These are phyloP conservation scores for Xylaria sp. DNA, from an alignment of 2,329 filamentous ascomycete genomes.

Conservation along the genomic window DNA sequence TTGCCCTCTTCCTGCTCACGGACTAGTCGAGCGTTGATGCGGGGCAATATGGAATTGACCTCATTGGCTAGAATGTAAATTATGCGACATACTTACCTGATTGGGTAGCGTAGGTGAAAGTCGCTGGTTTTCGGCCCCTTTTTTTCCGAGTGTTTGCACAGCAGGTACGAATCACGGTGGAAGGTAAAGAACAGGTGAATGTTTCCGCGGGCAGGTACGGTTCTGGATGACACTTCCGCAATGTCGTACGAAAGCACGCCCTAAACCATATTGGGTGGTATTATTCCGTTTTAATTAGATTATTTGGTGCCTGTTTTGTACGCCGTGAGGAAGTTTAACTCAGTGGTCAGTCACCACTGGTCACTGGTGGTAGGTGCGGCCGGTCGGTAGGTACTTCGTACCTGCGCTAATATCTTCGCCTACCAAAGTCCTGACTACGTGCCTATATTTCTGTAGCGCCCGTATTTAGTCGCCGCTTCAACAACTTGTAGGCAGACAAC, in stretches of 20 bases:
- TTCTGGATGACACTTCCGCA: no score
- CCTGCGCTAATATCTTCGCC: background rate
- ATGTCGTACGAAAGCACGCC: no score
- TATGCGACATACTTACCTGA: background rate
- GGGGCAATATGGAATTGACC: slow-evolving; percentile 11
- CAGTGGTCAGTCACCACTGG: no score
- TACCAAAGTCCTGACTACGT: background rate
- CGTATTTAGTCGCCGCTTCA: background rate
- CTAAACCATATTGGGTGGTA: background rate
- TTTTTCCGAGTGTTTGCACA: background rate
- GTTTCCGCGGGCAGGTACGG: background rate
- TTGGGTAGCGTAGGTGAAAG: background rate
- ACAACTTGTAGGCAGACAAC: background rate
- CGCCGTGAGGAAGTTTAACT: no score
- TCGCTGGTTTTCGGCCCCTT: background rate
- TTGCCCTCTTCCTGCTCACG: background rate
- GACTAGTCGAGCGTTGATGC: slow-evolving; percentile 13
- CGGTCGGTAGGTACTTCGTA: background rate
- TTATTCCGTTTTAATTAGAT: no score
- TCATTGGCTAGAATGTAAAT: no score
- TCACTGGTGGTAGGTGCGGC: no score
- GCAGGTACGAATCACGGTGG: background rate
- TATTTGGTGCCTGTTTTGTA: background rate
- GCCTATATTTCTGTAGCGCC: background rate
- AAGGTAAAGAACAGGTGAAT: background rate